Conservation (phyloP, 768 basidiomycete genomes). For the Porphyrellus cyaneotinctus region DNA sequence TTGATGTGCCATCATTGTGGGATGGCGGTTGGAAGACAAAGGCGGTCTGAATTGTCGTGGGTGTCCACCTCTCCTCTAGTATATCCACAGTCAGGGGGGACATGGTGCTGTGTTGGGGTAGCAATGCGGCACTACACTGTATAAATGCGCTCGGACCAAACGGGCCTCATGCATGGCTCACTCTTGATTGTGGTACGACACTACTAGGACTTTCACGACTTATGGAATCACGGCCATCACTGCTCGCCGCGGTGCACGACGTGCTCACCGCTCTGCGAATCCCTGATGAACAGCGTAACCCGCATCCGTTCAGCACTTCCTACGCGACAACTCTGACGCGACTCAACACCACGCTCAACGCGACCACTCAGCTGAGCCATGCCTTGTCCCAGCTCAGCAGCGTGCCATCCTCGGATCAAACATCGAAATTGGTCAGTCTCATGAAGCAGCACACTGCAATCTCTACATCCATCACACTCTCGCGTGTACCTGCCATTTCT, state of each 20-base stretch:
- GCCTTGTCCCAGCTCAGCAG: constrained; percentile 46
- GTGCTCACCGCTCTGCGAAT: constrained; percentile 22
- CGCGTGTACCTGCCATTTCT: constrained; percentile 19
- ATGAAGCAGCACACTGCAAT: constrained; percentile 60
- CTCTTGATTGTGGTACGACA: too few species aligned
- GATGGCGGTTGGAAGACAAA: background rate
- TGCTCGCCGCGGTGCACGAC: constrained; percentile 27
- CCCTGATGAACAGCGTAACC: constrained; percentile 8
- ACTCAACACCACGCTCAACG: constrained; percentile 49
- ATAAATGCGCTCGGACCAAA: too few species aligned
- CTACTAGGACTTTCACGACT: too few species aligned
- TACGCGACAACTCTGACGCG: constrained; percentile 24
- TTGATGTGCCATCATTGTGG: background rate
- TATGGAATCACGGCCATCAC: constrained; percentile 17
- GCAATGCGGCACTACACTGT: background rate
- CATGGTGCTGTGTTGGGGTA: background rate
- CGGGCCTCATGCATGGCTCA: too few species aligned
- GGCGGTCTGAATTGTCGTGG: constrained; percentile 6
- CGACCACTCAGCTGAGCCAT: constrained; percentile 49
- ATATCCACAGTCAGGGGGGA: background rate
- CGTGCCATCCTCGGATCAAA: constrained; percentile 47
- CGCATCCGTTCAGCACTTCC: constrained; percentile 26
- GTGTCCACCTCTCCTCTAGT: constrained; percentile 16
- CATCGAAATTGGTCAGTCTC: constrained; percentile 64
- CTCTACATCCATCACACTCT: constrained; percentile 25